A percentile compares a stretch with the other conserved stretches of the same genome.
Evolutionary conservation across 1,284 basidiomycete species (phyloP).

Genomic region (Cryptococcus sp.): DNA sequence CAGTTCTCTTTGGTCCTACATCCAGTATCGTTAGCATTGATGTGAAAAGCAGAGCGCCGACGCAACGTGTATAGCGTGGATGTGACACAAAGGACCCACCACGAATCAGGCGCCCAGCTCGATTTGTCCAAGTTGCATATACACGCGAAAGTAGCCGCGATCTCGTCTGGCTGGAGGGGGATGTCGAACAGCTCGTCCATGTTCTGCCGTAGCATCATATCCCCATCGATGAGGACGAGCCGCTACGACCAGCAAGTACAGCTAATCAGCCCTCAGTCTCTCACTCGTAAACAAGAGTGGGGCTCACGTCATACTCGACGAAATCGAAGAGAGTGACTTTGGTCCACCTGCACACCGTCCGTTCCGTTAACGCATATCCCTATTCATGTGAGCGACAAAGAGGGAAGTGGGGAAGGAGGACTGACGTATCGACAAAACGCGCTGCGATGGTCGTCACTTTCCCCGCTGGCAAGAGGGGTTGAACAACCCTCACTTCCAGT

Average conservation of each 20-base stretch:
- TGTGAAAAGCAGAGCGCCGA: constrained; percentile 41
- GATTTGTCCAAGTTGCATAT: constrained; percentile 84
- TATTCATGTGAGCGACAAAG: not conserved
- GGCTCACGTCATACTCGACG: constrained; percentile 61
- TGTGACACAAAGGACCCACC: constrained; percentile 59
- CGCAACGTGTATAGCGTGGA: not conserved
- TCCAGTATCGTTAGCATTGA: constrained; percentile 26
- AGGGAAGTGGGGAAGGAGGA: not conserved
- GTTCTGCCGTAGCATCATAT: constrained; percentile 81
- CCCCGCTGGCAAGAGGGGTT: constrained; percentile 17
- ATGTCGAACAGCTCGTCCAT: constrained; percentile 86
- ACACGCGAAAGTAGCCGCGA: constrained; percentile 82
- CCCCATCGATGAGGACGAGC: constrained; percentile 68
- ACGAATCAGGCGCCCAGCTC: constrained; percentile 78
- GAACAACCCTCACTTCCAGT: constrained; percentile 17
- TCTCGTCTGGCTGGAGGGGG: constrained; percentile 62
- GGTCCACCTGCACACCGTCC: constrained; percentile 65
- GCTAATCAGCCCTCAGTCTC: not conserved
- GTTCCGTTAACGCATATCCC: constrained; percentile 8
- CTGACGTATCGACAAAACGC: constrained; percentile 4
- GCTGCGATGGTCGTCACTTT: constrained; percentile 18
- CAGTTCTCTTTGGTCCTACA: not conserved
- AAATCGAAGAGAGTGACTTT: constrained; percentile 77
- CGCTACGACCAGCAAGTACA: not conserved
- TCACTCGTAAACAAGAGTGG: not conserved